Evolutionary conservation across 2,329 filamentous ascomycete genomes (phyloP).

Genomic region (Verticillium klebahnii): DNA sequence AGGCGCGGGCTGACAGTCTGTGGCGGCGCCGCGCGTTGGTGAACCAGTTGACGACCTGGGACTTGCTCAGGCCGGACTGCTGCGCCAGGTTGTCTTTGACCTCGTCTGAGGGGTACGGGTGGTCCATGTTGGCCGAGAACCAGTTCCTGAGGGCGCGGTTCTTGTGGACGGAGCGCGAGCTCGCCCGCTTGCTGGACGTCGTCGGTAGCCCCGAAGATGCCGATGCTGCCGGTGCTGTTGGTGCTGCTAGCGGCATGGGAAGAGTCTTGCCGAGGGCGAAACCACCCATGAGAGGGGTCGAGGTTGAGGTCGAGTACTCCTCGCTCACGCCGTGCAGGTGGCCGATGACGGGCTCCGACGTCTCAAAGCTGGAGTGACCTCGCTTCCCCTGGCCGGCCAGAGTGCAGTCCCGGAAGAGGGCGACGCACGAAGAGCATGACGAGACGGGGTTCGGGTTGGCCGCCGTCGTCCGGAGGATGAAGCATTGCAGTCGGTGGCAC

Average conservation of each 20-base stretch:
- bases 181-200: constrained; percentile 23
- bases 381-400: constrained; percentile 39
- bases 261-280: too few species aligned
- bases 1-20: constrained; percentile 25
- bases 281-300: constrained; percentile 3
- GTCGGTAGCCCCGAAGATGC: constrained; percentile 3
- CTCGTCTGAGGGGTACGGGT: constrained; percentile 43
- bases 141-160: constrained; percentile 40
- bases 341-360: constrained; percentile 39
- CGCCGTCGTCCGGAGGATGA: constrained; percentile 39
- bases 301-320: constrained; percentile 16
- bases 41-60: constrained; percentile 45
- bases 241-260: too few species aligned
- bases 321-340: constrained; percentile 44
- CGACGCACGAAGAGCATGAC: constrained; percentile 46
- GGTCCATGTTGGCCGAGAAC: constrained; percentile 38
- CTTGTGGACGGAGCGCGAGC: constrained; percentile 37
- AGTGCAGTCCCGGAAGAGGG: constrained; percentile 45
- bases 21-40: constrained; percentile 45
- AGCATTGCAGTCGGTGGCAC: constrained; percentile 38
- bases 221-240: not conserved
- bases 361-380: constrained; percentile 40
- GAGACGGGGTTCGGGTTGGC: constrained; percentile 44
- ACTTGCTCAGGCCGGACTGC: constrained; percentile 39
- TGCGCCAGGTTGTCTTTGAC: constrained; percentile 34